Percentiles rank a stretch among this genome's conserved stretches.
phyloP scores from a whole-genome alignment of 2,329 filamentous ascomycete genomes.

The Blastomyces emzantsi region DNA sequence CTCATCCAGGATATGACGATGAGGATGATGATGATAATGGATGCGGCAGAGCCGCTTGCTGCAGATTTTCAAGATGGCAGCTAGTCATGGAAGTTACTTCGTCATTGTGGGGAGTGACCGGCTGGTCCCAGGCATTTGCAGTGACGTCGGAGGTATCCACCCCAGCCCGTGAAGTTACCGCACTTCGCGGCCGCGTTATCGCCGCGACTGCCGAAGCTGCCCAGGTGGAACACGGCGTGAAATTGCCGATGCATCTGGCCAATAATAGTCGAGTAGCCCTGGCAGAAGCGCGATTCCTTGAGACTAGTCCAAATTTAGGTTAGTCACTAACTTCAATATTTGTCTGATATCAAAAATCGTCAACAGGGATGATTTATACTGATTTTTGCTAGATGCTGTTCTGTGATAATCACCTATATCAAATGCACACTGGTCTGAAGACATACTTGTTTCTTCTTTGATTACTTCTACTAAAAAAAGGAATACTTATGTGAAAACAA shows the following conservation, averaged over 20 bases:
- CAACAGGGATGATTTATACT: no score
- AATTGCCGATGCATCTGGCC: neutral
- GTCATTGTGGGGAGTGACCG: neutral
- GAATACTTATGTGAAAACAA: neutral
- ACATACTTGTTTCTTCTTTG: neutral
- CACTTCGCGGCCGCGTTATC: neutral
- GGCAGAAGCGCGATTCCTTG: neutral
- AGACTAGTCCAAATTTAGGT: neutral
- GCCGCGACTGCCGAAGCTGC: neutral
- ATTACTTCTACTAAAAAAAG: neutral
- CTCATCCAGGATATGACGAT: neutral
- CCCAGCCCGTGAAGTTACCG: neutral
- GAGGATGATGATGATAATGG: no score
- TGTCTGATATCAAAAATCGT: neutral
- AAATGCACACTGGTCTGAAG: neutral
- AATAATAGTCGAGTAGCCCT: neutral
- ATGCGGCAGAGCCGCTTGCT: neutral
- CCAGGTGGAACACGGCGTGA: no score
- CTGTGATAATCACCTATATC: no score
- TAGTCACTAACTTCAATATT: neutral
- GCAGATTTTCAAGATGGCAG: neutral
- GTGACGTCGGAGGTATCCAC: slow-evolving; percentile 1
- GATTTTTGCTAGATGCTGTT: no score
- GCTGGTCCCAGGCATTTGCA: neutral
- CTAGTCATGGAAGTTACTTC: neutral